Percentiles rank a stretch among this genome's conserved stretches.
phyloP scores from a whole-genome alignment of 2,329 filamentous ascomycete genomes.

The Aspergillus ustus region DNA sequence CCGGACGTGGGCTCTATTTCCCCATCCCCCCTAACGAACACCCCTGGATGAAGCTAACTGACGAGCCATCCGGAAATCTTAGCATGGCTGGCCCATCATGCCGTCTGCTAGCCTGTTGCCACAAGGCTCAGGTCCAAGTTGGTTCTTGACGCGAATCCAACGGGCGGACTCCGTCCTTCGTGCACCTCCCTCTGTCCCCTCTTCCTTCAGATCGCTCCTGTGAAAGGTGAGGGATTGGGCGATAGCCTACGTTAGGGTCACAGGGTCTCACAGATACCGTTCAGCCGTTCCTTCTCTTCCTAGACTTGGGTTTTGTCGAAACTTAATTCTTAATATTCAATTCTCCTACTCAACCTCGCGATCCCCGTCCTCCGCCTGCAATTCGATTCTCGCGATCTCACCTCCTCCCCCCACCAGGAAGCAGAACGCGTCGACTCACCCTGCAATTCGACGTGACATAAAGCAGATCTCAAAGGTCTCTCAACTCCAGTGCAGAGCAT shows the following conservation, averaged over 20 bases:
- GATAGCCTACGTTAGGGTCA: constrained; percentile 15
- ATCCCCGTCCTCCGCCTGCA: constrained; percentile 4
- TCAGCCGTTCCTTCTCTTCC: constrained; percentile 5
- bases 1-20: constrained; percentile 35
- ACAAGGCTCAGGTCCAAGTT: constrained; percentile 17
- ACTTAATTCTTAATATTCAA: constrained; percentile 8
- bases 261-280: constrained; percentile 10
- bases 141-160: constrained; percentile 22
- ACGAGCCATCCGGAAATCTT: constrained; percentile 17
- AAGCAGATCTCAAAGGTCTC: not conserved
- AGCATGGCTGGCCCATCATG: constrained; percentile 21
- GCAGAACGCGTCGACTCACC: constrained; percentile 11
- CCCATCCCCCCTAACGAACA: constrained; percentile 39
- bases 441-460: not conserved
- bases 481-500: not conserved
- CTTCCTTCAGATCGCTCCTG: constrained; percentile 20
- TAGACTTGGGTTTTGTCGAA: constrained; percentile 5
- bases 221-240: constrained; percentile 17
- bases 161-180: constrained; percentile 11
- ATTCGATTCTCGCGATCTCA: constrained; percentile 12
- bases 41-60: constrained; percentile 32
- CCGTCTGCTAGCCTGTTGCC: constrained; percentile 17
- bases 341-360: constrained; percentile 4
- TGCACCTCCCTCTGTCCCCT: constrained; percentile 14
- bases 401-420: constrained; percentile 7